Percentiles rank a stretch among this genome's conserved stretches.
Evolutionary conservation across 2,329 filamentous ascomycete species (phyloP).

Genomic region (Fusarium sp.): DNA sequence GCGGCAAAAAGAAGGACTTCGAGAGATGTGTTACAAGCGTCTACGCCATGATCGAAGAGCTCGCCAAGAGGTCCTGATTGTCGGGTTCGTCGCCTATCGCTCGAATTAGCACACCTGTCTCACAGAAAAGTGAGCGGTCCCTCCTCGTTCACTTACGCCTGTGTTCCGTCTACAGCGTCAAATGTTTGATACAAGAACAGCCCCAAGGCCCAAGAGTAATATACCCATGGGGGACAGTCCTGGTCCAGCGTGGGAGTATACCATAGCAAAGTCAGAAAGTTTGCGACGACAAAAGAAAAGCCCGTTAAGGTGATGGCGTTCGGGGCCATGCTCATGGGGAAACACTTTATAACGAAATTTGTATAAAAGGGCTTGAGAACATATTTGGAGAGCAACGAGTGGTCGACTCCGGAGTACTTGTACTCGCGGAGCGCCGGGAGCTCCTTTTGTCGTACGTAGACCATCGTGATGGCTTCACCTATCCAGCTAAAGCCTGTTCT

Average conservation of each 20-base stretch:
- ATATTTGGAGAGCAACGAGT: conserved; percentile 89
- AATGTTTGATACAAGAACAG: conserved; percentile 98
- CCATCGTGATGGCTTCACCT: conserved; percentile 68
- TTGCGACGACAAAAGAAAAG: conserved; percentile 88
- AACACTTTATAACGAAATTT: conserved; percentile 91
- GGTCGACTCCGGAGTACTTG: conserved; percentile 94
- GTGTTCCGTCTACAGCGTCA: conserved; percentile 93
- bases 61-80: conserved; percentile 96
- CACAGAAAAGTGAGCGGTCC: background rate
- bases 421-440: conserved; percentile 91
- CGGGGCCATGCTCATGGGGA: conserved; percentile 94
- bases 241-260: conserved; percentile 94
- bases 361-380: conserved; percentile 98
- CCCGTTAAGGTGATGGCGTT: conserved; percentile 90
- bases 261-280: conserved; percentile 92
- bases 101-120: conserved; percentile 14
- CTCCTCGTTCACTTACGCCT: conserved; percentile 75
- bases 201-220: conserved; percentile 88
- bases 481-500: background rate
- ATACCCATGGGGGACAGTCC: conserved; percentile 95
- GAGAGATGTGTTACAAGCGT: conserved; percentile 95
- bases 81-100: conserved; percentile 78
- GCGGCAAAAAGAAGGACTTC: conserved; percentile 93
- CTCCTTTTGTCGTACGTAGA: conserved; percentile 93
- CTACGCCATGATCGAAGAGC: conserved; percentile 96